Evolutionary conservation across 2,329 filamentous ascomycete genomes (phyloP).

Genomic region (Epicoccum nigrum): DNA sequence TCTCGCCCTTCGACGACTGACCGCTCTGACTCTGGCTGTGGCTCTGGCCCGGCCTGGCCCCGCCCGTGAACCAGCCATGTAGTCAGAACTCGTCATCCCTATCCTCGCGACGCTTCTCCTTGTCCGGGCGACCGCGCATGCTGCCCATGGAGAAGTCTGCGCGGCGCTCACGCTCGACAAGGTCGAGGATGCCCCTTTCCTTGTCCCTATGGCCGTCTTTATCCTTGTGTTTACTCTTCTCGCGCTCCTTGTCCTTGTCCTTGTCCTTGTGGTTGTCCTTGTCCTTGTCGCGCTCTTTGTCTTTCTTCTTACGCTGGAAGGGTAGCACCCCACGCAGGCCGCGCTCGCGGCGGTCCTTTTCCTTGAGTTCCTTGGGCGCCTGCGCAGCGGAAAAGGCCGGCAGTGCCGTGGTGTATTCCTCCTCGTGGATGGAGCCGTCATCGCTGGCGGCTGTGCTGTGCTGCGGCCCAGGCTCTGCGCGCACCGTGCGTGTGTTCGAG

Average conservation of each 20-base stretch:
- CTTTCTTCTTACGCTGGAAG: constrained; percentile 46
- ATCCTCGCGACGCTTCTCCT: constrained; percentile 27
- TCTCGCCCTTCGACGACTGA: too few relatives aligned
- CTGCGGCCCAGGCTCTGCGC: constrained; percentile 28
- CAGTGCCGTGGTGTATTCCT: constrained; percentile 48
- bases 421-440: constrained; percentile 43
- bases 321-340: constrained; percentile 48
- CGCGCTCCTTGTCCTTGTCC: constrained; percentile 24
- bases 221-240: constrained; percentile 23
- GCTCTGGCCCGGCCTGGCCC: constrained; percentile 4
- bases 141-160: constrained; percentile 19
- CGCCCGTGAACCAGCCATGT: constrained; percentile 45
- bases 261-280: constrained; percentile 26
- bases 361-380: constrained; percentile 35
- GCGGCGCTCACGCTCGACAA: constrained; percentile 9
- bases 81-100: constrained; percentile 43
- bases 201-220: constrained; percentile 26
- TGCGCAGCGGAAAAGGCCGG: constrained; percentile 45
- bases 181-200: constrained; percentile 24
- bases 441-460: constrained; percentile 44
- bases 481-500: constrained; percentile 32
- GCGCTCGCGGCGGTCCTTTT: constrained; percentile 48
- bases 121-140: constrained; percentile 15
- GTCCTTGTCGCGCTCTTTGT: constrained; percentile 35
- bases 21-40: too few relatives aligned